phyloP scores from a whole-genome alignment of 495 filamentous ascomycete species.

The Aspergillus saccharolyticus region DNA sequence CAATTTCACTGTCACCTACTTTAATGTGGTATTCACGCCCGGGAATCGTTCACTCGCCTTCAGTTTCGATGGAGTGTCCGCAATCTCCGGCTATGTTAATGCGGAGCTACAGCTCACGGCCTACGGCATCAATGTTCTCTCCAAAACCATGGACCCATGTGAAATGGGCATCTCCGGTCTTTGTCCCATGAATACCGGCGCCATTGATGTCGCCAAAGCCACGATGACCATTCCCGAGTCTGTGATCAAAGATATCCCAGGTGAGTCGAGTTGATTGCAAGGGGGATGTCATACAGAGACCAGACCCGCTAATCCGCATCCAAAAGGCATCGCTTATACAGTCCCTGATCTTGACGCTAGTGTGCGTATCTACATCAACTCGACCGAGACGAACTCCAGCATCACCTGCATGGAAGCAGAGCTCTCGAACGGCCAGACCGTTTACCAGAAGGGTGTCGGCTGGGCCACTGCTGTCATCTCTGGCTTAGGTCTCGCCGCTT shows the following conservation, averaged over 20 bases:
- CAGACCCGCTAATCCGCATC: neutral
- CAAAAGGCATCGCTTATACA: conserved; percentile 67
- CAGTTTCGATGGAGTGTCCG: conserved; percentile 66
- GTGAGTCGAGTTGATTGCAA: conserved; percentile 31
- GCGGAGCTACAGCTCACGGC: conserved; percentile 65
- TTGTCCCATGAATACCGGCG: conserved; percentile 83
- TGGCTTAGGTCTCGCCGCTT: conserved; percentile 74
- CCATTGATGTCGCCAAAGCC: conserved; percentile 40
- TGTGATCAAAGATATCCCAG: conserved; percentile 51
- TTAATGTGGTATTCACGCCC: conserved; percentile 66
- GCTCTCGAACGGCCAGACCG: conserved; percentile 90
- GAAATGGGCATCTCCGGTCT: conserved; percentile 55
- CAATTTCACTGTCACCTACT: conserved; percentile 62
- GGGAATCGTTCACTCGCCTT: conserved; percentile 58
- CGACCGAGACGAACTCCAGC: conserved; percentile 50
- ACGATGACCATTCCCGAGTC: neutral
- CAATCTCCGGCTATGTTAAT: conserved; percentile 67
- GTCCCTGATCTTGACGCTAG: conserved; percentile 88
- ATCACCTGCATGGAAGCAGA: conserved; percentile 86
- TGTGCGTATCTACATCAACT: conserved; percentile 74
- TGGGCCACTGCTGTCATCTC: conserved; percentile 87
- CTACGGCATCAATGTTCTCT: conserved; percentile 66
- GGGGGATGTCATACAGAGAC: neutral
- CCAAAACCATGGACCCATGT: conserved; percentile 66
- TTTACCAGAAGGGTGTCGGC: conserved; percentile 81